phyloP scores from a whole-genome alignment of 2,329 filamentous ascomycete genomes.

The Pseudocercospora vitis region DNA sequence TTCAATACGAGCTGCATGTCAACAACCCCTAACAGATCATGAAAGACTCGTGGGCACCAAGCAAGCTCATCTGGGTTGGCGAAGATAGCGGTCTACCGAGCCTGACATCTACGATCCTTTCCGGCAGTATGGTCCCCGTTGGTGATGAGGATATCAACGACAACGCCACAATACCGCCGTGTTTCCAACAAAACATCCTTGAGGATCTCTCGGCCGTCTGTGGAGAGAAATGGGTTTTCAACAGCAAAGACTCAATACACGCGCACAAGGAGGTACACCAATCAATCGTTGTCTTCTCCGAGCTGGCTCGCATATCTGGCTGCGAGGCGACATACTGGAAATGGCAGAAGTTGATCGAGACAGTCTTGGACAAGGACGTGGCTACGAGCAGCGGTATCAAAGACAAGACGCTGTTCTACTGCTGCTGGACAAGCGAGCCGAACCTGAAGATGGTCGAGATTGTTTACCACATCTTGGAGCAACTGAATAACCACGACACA shows the following conservation, averaged over 20 bases:
- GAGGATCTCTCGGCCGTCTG: neutral
- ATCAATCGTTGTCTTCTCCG: conserved; percentile 7
- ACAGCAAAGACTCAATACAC: neutral
- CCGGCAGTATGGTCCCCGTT: conserved; percentile 7
- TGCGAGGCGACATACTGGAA: conserved; percentile 4
- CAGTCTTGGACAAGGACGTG: neutral
- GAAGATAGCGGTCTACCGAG: conserved; percentile 4
- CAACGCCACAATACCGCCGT: conserved; percentile 1
- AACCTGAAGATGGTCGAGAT: neutral
- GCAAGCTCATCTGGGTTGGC: conserved; percentile 8
- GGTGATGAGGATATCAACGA: conserved; percentile 4
- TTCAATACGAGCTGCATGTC: too few species aligned
- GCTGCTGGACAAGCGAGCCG: conserved; percentile 6
- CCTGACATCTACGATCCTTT: neutral
- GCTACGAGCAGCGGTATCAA: neutral
- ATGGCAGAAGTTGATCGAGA: neutral
- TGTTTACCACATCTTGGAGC: conserved; percentile 1
- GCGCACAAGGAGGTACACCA: conserved; percentile 11
- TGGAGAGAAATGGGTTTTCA: conserved; percentile 4
- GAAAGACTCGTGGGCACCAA: neutral
- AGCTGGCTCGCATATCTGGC: neutral
- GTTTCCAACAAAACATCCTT: neutral
- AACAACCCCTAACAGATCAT: neutral
- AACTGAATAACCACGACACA: neutral
- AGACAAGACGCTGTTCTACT: conserved; percentile 3